A percentile compares a stretch with the other conserved stretches of the same genome.
These are phyloP conservation scores for Lactifluus hygrophoroides DNA, from an alignment of 768 basidiomycete species.

Conservation along the genomic window DNA sequence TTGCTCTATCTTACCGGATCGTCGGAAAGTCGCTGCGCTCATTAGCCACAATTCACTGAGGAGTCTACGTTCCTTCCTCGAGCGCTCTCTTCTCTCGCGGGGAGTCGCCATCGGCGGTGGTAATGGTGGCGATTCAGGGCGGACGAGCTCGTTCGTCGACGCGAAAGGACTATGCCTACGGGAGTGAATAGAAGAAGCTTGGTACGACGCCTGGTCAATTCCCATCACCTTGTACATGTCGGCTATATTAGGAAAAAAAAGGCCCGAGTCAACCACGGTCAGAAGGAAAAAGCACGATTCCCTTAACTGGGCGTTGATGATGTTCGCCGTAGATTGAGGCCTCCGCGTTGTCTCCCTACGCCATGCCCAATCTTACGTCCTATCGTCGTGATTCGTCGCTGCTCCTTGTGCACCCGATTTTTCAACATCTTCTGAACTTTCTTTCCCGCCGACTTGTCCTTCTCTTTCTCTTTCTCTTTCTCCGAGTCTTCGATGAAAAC, in stretches of 20 bases:
- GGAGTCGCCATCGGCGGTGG: conserved; percentile 27
- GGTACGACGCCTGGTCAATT: conserved; percentile 43
- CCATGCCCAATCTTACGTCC: conserved; percentile 70
- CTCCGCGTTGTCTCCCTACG: conserved; percentile 44
- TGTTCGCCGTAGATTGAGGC: conserved; percentile 41
- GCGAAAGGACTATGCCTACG: conserved; percentile 40
- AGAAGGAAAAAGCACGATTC: background rate
- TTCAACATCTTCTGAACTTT: conserved; percentile 72
- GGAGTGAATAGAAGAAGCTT: conserved; percentile 79
- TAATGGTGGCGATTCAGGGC: conserved; percentile 31
- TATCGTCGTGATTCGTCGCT: conserved; percentile 64
- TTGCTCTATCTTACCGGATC: conserved; percentile 85
- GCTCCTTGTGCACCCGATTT: conserved; percentile 63
- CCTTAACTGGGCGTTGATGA: conserved; percentile 61
- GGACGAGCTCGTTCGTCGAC: conserved; percentile 27
- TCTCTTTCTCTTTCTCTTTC: conserved; percentile 29
- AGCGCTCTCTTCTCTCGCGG: conserved; percentile 28
- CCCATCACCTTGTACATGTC: conserved; percentile 10
- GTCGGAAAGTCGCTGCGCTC: conserved; percentile 88
- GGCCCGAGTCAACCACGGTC: background rate
- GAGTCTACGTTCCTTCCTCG: conserved; percentile 51
- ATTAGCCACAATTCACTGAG: conserved; percentile 88
- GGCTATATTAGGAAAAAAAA: background rate
- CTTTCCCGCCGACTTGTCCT: conserved; percentile 52
- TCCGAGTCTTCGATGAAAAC: conserved; percentile 19